Conservation (phyloP, 805 yeast species). For the Kodamaea sagamina region DNA sequence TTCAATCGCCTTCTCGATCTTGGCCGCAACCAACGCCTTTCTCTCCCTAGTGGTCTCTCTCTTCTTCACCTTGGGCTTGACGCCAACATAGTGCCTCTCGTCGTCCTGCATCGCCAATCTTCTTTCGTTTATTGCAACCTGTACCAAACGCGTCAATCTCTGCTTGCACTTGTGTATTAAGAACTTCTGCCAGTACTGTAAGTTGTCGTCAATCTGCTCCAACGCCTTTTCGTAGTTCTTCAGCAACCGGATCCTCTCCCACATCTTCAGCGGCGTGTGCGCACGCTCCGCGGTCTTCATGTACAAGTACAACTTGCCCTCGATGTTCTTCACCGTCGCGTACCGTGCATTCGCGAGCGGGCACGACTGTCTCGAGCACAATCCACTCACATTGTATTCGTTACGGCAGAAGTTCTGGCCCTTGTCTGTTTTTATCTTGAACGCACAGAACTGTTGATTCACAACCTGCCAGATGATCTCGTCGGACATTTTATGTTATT, state of each 20-base stretch:
- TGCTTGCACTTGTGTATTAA: slow-evolving; percentile 93
- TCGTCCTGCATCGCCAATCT: slow-evolving; percentile 87
- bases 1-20: slow-evolving; percentile 94
- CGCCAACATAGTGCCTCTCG: slow-evolving; percentile 91
- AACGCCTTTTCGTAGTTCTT: slow-evolving; percentile 88
- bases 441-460: slow-evolving; percentile 93
- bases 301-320: slow-evolving; percentile 79
- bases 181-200: slow-evolving; percentile 91
- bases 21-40: slow-evolving; percentile 95
- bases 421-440: slow-evolving; percentile 84
- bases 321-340: slow-evolving; percentile 81
- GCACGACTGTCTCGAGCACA: slow-evolving; percentile 91
- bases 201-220: slow-evolving; percentile 82
- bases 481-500: slow-evolving; percentile 48
- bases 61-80: slow-evolving; percentile 90
- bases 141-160: slow-evolving; percentile 90
- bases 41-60: slow-evolving; percentile 94
- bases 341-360: slow-evolving; percentile 93
- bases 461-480: slow-evolving; percentile 97
- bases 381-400: slow-evolving; percentile 93
- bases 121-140: slow-evolving; percentile 93
- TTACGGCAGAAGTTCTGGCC: slow-evolving; percentile 93
- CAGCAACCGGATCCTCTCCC: slow-evolving; percentile 93
- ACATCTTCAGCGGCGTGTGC: slow-evolving; percentile 87
- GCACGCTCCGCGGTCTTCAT: slow-evolving; percentile 98